A percentile compares a stretch with the other conserved stretches of the same genome.
Evolutionary conservation across 257 asterid genomes (phyloP).

Genomic region (Penstemon newberryi): DNA sequence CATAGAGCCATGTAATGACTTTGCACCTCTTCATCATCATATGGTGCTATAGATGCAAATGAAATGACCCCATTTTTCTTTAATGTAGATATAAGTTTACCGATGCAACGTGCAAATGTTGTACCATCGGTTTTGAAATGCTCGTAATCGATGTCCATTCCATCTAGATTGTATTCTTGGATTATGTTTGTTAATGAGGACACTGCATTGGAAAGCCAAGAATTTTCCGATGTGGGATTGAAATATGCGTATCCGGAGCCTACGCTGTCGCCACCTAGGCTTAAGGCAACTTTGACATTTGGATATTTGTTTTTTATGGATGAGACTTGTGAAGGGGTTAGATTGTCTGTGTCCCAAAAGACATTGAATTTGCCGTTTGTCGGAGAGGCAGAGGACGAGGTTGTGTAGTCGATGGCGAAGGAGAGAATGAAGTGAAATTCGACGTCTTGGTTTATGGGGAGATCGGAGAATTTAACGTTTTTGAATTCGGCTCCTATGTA

Average conservation of each 20-base stretch:
- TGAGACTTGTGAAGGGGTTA: constrained; percentile 51
- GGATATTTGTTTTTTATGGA: constrained; percentile 48
- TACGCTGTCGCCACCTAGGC: constrained; percentile 77
- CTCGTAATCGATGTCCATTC: constrained; percentile 76
- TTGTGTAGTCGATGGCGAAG: constrained; percentile 78
- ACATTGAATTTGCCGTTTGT: constrained; percentile 67
- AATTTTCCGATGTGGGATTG: constrained; percentile 46
- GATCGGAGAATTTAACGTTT: constrained; percentile 55
- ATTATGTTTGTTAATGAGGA: constrained; percentile 58
- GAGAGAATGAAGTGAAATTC: constrained; percentile 88
- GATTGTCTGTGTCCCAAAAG: constrained; percentile 70
- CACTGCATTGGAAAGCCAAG: constrained; percentile 82
- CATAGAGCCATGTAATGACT: constrained; percentile 68
- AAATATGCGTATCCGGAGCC: constrained; percentile 49
- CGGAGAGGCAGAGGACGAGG: constrained; percentile 55
- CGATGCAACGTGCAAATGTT: constrained; percentile 57
- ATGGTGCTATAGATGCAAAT: constrained; percentile 80
- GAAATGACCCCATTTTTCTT: constrained; percentile 57
- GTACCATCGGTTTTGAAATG: constrained; percentile 53
- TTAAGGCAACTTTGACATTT: constrained; percentile 60
- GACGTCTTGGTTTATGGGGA: constrained; percentile 59
- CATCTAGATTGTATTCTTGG: constrained; percentile 51
- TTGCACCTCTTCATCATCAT: constrained; percentile 60
- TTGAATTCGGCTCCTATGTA: constrained; percentile 81
- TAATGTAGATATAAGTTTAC: constrained; percentile 43